phyloP scores from a whole-genome alignment of 192 early-diverging fungal genomes.

The Linnemannia elongata region DNA sequence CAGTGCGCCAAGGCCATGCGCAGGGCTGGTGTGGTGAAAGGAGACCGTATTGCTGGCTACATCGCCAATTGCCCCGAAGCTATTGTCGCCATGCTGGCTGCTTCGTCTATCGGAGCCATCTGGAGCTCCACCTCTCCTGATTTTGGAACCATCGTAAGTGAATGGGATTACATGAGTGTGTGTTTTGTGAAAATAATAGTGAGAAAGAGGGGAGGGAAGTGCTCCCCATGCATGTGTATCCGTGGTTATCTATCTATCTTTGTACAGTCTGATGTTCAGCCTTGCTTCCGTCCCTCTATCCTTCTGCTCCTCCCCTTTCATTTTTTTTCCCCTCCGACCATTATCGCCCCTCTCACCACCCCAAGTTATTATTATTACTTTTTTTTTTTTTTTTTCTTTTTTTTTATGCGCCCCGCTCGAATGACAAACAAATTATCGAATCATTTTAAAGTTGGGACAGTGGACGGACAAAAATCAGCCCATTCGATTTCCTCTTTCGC shows the following conservation, averaged over 20 bases:
- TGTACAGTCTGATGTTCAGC: no score
- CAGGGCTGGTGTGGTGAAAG: constrained; percentile 74
- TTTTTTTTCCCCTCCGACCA: background rate
- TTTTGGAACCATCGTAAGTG: constrained; percentile 87
- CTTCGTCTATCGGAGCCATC: constrained; percentile 87
- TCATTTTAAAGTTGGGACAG: background rate
- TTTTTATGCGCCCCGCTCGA: background rate
- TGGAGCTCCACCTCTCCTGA: constrained; percentile 97
- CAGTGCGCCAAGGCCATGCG: constrained; percentile 81
- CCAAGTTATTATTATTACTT: background rate
- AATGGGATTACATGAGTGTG: background rate
- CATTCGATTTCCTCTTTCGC: background rate
- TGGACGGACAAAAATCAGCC: background rate
- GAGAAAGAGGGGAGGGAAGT: background rate
- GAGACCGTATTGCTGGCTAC: constrained; percentile 91
- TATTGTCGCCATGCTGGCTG: constrained; percentile 83
- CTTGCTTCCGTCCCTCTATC: background rate
- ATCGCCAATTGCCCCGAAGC: constrained; percentile 90
- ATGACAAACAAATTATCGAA: background rate
- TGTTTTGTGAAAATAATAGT: background rate
- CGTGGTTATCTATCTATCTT: background rate
- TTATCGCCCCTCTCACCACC: background rate
- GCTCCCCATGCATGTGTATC: no score
- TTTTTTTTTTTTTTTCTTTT: background rate
- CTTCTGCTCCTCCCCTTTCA: background rate